A percentile compares a stretch with the other conserved stretches of the same genome.
Conservation (phyloP, 2,329 filamentous ascomycete genomes). For the Cryoendolithus antarcticus region DNA sequence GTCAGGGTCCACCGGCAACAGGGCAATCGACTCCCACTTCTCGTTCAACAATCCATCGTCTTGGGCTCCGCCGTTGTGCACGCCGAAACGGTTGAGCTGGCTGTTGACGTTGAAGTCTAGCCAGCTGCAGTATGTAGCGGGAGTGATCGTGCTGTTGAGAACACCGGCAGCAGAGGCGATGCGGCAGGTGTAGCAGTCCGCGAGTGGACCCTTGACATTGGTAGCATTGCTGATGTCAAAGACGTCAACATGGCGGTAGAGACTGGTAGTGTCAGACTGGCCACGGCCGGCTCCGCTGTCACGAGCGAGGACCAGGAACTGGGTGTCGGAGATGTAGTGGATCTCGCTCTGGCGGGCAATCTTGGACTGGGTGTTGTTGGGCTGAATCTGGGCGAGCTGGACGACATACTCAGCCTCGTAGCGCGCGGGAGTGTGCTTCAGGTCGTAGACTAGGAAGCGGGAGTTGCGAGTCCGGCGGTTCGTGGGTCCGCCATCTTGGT, state of each 20-base stretch:
- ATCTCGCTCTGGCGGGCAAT: slow-evolving; percentile 59
- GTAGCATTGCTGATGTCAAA: slow-evolving; percentile 52
- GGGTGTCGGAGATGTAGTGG: slow-evolving; percentile 47
- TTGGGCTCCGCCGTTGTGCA: slow-evolving; percentile 55
- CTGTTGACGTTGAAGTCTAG: slow-evolving; percentile 55
- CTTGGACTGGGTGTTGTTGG: slow-evolving; percentile 41
- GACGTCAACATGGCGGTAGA: slow-evolving; percentile 58
- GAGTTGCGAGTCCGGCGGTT: slow-evolving; percentile 44
- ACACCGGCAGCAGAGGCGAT: slow-evolving; percentile 40
- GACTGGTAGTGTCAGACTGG: slow-evolving; percentile 34
- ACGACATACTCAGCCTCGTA: slow-evolving; percentile 55
- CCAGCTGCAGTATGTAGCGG: slow-evolving; percentile 53
- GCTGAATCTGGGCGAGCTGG: slow-evolving; percentile 34
- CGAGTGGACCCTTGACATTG: slow-evolving; percentile 40
- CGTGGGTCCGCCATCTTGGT: slow-evolving; percentile 48
- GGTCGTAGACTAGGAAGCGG: slow-evolving; percentile 52
- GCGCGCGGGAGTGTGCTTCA: slow-evolving; percentile 30
- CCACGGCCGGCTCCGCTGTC: slow-evolving; percentile 51
- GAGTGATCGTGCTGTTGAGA: slow-evolving; percentile 41
- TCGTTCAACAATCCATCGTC: slow-evolving; percentile 53
- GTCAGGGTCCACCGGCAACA: slow-evolving; percentile 45
- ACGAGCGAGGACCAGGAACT: slow-evolving; percentile 56
- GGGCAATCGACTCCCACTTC: slow-evolving; percentile 61
- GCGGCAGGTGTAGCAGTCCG: slow-evolving; percentile 23
- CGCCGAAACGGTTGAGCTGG: slow-evolving; percentile 51